phyloP scores from a whole-genome alignment of 441 rosid genomes.

The Gossypium armourianum region DNA sequence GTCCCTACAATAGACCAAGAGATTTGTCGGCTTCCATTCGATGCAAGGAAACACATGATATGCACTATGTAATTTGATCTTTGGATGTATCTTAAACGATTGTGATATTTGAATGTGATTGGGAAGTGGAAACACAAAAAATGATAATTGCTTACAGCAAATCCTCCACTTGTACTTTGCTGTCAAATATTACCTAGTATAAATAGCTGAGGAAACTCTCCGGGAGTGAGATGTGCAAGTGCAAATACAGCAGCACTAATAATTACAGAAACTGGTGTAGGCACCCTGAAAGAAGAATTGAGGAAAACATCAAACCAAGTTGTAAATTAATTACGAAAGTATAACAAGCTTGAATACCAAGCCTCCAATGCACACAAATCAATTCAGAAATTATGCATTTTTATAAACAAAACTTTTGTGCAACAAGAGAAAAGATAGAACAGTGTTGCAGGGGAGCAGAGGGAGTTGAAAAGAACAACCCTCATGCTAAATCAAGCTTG shows the following conservation, averaged over 20 bases:
- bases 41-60: background rate
- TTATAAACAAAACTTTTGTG: background rate
- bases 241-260: slow-evolving; percentile 86
- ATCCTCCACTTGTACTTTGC: background rate
- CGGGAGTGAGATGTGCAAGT: slow-evolving; percentile 73
- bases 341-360: background rate
- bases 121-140: background rate
- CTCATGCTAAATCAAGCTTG: background rate
- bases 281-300: slow-evolving; percentile 41
- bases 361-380: background rate
- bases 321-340: background rate
- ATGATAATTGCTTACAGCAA: background rate
- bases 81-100: background rate
- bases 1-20: slow-evolving; percentile 32
- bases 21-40: slow-evolving; percentile 1
- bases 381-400: background rate
- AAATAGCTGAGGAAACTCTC: slow-evolving; percentile 79
- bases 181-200: slow-evolving; percentile 40
- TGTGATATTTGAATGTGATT: background rate
- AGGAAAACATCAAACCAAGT: slow-evolving; percentile 2
- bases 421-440: background rate
- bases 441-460: background rate
- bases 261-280: slow-evolving; percentile 61
- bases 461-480: background rate
- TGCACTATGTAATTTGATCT: background rate